These are phyloP conservation scores for Nakazawaea wickerhamii DNA, from an alignment of 805 yeast species.

Conservation along the genomic window DNA sequence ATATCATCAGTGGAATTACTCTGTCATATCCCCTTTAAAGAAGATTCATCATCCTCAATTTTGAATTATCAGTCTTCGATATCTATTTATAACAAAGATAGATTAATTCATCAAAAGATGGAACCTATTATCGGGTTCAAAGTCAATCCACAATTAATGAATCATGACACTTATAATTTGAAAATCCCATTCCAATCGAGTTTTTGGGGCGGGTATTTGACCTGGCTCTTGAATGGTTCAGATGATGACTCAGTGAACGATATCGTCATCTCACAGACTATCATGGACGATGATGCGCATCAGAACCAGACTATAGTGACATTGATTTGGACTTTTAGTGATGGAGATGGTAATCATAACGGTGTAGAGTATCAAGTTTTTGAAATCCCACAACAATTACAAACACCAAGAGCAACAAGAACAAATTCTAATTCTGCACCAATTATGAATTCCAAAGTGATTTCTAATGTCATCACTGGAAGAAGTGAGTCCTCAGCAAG, in stretches of 20 bases:
- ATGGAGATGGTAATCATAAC: background rate
- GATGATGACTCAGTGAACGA: slow-evolving; percentile 11
- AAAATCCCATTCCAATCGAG: slow-evolving; percentile 12
- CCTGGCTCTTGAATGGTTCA: slow-evolving; percentile 13
- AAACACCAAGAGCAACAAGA: background rate
- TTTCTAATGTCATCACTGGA: slow-evolving; percentile 10
- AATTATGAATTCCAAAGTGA: slow-evolving; percentile 9
- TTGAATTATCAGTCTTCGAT: slow-evolving; percentile 5
- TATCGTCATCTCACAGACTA: slow-evolving; percentile 7
- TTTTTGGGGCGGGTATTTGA: slow-evolving; percentile 14
- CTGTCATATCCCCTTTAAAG: slow-evolving; percentile 6
- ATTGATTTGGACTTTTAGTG: slow-evolving; percentile 7
- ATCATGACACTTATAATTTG: slow-evolving; percentile 9
- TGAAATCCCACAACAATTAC: background rate
- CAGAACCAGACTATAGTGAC: slow-evolving; percentile 4
- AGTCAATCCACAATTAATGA: background rate
- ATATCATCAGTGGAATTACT: slow-evolving; percentile 11
- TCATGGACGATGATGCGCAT: slow-evolving; percentile 5
- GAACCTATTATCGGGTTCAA: slow-evolving; percentile 13
- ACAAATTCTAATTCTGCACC: slow-evolving; percentile 3
- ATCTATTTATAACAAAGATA: slow-evolving; percentile 10
- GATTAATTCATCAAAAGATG: slow-evolving; percentile 8
- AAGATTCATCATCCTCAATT: background rate
- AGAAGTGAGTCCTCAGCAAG: background rate
- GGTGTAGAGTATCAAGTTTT: slow-evolving; percentile 5